Evolutionary conservation across 176 grass and related monocot species (phyloP).

Genomic region (Phoenix roebelenii): DNA sequence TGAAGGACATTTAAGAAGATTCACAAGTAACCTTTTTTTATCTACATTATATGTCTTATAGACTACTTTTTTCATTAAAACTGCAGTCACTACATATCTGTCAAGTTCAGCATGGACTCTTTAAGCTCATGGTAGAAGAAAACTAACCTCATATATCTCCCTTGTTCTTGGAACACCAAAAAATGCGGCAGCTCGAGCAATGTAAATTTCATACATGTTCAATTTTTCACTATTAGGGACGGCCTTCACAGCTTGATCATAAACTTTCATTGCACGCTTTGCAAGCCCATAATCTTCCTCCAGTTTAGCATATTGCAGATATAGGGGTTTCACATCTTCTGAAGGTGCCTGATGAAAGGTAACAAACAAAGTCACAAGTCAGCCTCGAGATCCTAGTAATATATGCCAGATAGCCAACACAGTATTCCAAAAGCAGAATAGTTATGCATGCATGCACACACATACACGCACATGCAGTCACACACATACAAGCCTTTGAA

Average conservation of each 20-base stretch:
- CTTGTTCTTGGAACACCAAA: conserved; percentile 78
- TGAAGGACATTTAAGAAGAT: too few relatives aligned
- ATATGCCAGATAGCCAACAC: too few relatives aligned
- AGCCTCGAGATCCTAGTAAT: background rate
- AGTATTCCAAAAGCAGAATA: too few relatives aligned
- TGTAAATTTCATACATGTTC: conserved; percentile 83
- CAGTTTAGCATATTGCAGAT: conserved; percentile 81
- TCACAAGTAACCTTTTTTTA: too few relatives aligned
- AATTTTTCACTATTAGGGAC: conserved; percentile 59
- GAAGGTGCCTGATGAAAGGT: conserved; percentile 49
- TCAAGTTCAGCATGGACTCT: too few relatives aligned
- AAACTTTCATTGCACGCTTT: conserved; percentile 76
- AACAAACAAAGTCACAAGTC: conserved; percentile 18
- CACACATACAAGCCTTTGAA: too few relatives aligned
- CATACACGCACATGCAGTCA: too few relatives aligned
- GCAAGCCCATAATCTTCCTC: conserved; percentile 83
- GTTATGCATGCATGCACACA: too few relatives aligned
- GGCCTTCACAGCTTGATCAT: conserved; percentile 65
- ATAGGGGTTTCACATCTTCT: conserved; percentile 58
- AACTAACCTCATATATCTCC: conserved; percentile 64
- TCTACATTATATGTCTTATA: too few relatives aligned
- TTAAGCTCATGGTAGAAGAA: background rate
- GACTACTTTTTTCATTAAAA: too few relatives aligned
- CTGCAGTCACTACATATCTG: too few relatives aligned
- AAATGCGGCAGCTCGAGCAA: conserved; percentile 51